Base-by-base conservation (phyloP, 306 rosid species). In the Cucurbita moschata region DNA sequence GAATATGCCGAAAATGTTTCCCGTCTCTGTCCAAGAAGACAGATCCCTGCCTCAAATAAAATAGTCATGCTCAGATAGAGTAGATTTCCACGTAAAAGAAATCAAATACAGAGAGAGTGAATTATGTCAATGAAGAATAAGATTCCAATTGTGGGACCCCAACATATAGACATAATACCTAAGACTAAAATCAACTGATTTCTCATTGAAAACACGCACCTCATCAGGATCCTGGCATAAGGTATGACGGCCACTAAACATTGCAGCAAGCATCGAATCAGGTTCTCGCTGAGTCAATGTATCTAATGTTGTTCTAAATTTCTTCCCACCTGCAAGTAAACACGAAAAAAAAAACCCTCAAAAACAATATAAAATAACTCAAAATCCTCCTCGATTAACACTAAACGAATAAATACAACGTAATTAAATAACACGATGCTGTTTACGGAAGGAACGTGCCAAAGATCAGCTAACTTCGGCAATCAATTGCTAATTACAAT, bases 1-100 rank as follows among this genome's bases (percentile, higher is more conserved):
- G 98, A 77, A 93, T 87, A 79, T 93, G 97, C 6, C 98, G 85
- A 65, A 93, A 90, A 81, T 88, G 96, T 75, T 82, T 81, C 42
- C 98, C 98, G 80, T 93, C 98, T 78, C 98, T 85, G 55, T 93
- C 98, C 65, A 93, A 79, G 81, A 90, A 90, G 49, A 90, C 89
- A 82, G 77, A 88, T 43, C 96, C 98, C 98, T 90, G 88, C 81
- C 76, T 46, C 56, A 68, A 47, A 67, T 66, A 19, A 42, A 44
- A 10, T 42, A 65, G 43, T 43, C 19, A 66, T 21, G 38, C 19
- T 30, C 26, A 40, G 37, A 46, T 23, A 3, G 11, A 46, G 37
- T 19, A 67, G 42, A 67, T 1, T 13, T 46, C 21, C 30, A 21
- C 52, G 11, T 21, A 23, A 46, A 8, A 18, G 1, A 43, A 67